Conservation (phyloP, 2,329 filamentous ascomycete species). For the Chaetomiaceae sp. region DNA sequence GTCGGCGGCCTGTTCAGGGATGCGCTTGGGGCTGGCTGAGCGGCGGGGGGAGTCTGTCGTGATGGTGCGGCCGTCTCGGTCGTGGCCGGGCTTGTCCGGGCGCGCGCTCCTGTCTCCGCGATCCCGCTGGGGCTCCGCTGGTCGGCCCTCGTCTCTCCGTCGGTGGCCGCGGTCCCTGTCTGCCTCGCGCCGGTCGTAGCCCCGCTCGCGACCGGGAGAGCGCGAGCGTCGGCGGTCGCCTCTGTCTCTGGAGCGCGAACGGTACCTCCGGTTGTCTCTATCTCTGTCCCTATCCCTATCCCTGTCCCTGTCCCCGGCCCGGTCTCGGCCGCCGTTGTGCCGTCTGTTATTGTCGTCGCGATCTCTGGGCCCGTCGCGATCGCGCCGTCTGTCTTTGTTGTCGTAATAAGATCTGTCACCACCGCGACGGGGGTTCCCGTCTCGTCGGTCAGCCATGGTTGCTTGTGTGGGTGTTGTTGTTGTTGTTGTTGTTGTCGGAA, state of each 20-base stretch:
- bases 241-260: constrained; percentile 15
- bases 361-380: constrained; percentile 13
- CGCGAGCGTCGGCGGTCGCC: constrained; percentile 21
- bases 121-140: constrained; percentile 3
- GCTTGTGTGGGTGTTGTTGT: too few species aligned
- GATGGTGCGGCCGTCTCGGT: not conserved
- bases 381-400: constrained; percentile 18
- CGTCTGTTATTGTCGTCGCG: constrained; percentile 11
- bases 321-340: constrained; percentile 13
- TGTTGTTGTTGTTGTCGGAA: not conserved
- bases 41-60: constrained; percentile 17
- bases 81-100: constrained; percentile 7
- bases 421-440: constrained; percentile 18
- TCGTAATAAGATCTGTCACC: constrained; percentile 17
- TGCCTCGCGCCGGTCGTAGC: constrained; percentile 22
- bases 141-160: constrained; percentile 5
- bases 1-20: constrained; percentile 10
- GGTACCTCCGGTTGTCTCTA: constrained; percentile 16
- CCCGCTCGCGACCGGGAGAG: constrained; percentile 19
- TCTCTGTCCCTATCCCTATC: constrained; percentile 27
- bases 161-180: constrained; percentile 9
- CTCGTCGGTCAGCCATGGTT: constrained; percentile 19
- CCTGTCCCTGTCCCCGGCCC: constrained; percentile 27
- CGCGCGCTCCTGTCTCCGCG: constrained; percentile 15
- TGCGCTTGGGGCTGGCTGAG: constrained; percentile 20